Percentiles rank a stretch among this genome's conserved stretches.
These are phyloP conservation scores for Syzygium malaccense DNA, from an alignment of 441 rosid genomes.

Conservation along the genomic window DNA sequence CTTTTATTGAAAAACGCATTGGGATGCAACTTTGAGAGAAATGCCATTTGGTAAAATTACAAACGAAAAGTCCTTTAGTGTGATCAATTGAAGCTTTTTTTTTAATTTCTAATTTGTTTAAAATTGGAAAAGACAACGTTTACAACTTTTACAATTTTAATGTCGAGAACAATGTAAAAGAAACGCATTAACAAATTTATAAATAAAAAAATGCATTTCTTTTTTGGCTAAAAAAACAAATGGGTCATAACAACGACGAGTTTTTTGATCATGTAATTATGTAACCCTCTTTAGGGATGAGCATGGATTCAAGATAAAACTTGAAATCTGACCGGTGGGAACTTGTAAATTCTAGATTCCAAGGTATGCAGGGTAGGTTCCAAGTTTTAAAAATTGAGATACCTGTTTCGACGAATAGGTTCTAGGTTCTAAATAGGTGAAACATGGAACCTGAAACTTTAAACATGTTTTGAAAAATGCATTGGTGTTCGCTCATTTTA, in stretches of 20 bases:
- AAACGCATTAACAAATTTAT: neutral
- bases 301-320: too few relatives aligned
- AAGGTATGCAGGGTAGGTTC: too few relatives aligned
- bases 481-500: too few relatives aligned
- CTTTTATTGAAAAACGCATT: neutral
- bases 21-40: neutral
- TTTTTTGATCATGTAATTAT: neutral
- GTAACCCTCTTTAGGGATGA: too few relatives aligned
- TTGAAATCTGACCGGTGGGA: too few relatives aligned
- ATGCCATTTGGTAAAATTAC: fast-evolving
- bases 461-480: too few relatives aligned
- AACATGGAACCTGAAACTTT: too few relatives aligned
- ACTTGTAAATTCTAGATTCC: too few relatives aligned
- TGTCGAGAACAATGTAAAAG: neutral
- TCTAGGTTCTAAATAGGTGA: too few relatives aligned
- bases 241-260: fast-evolving
- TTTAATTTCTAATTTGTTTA: neutral
- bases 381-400: too few relatives aligned
- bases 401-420: too few relatives aligned
- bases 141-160: neutral
- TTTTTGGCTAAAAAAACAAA: neutral
- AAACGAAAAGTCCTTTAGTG: neutral
- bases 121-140: neutral
- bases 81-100: neutral
- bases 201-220: fast-evolving